Base-by-base conservation (phyloP, 2,329 filamentous ascomycete species). In the Aspergillus latus region DNA sequence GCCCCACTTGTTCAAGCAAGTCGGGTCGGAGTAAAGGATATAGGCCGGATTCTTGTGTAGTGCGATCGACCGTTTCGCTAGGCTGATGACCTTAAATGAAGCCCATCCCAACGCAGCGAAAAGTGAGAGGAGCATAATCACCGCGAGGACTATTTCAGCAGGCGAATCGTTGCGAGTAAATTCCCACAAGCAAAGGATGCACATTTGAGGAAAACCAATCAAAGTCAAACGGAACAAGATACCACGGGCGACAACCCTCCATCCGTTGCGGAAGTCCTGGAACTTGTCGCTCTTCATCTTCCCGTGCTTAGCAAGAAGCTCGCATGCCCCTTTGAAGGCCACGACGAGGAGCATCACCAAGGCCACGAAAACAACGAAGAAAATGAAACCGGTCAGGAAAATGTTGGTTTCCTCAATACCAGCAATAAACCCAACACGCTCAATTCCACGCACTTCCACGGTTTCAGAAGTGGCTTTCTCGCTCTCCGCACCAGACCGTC, bases 21-120 rank as follows among this genome's bases (percentile, higher is more conserved):
- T 84, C n/a, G 92, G 92, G 68, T 97, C 92, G 2, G 93, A 96
- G 78, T 95, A 97, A 60, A 97, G 86, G 65, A 97, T 96, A 75
- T 97, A 97, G 29, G 92, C 93, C 29, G 93, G 92, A 78, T 96
- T 97, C 77, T 93, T 92, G 81, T 97, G 92, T 85, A 96, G 90
- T 56, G 83, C 77, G 61, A 96, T 88, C 32, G 92, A 97, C 65
- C 90, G 88, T 69, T 90, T 90, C 34, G 92, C 93, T 61, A 97
- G 88, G 53, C 86, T 84, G 66, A 96, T 89, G 62, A 97, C 91
- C 80, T 96, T 97, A 77, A 84, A 88, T 0, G 91, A 86, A 46
- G 92, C 93, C 90, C 91, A 97, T 21, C 78, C 87, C 34, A 97
- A 83, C 32, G 92, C 90, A 51, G 82, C 80, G 39, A 87, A 79